Percentiles rank a stretch among this genome's conserved stretches.
Evolutionary conservation across 2,329 filamentous ascomycete genomes (phyloP).

Genomic region (Pseudovirgaria hyperparasitica): DNA sequence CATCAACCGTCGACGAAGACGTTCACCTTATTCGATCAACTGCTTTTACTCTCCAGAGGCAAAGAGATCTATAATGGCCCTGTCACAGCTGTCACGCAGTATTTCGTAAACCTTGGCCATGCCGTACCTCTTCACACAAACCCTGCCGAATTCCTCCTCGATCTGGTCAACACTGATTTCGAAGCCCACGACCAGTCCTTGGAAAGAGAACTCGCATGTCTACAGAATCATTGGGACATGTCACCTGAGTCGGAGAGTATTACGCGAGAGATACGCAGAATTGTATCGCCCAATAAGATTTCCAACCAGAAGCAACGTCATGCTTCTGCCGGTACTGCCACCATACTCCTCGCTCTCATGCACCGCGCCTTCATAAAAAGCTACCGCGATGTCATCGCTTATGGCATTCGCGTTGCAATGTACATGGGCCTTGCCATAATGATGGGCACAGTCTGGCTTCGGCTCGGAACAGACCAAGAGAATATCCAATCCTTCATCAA

Average conservation of each 20-base stretch:
- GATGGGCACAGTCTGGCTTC: slow-evolving; percentile 81
- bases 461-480: slow-evolving; percentile 52
- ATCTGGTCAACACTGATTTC: slow-evolving; percentile 70
- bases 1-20: slow-evolving; percentile 75
- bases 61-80: slow-evolving; percentile 62
- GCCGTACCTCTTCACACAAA: slow-evolving; percentile 59
- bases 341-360: slow-evolving; percentile 51
- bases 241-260: slow-evolving; percentile 28
- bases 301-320: not conserved
- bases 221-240: slow-evolving; percentile 43
- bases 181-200: slow-evolving; percentile 12
- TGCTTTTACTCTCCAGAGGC: slow-evolving; percentile 60
- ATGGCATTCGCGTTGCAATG: slow-evolving; percentile 73
- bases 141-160: slow-evolving; percentile 68
- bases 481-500: slow-evolving; percentile 76
- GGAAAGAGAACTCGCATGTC: slow-evolving; percentile 33
- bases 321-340: slow-evolving; percentile 30
- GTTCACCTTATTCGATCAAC: slow-evolving; percentile 68
- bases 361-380: slow-evolving; percentile 74
- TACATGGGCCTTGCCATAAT: slow-evolving; percentile 69
- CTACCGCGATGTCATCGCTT: slow-evolving; percentile 72
- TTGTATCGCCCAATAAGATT: slow-evolving; percentile 5
- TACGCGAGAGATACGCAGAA: no score
- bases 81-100: slow-evolving; percentile 41
- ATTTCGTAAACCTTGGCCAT: slow-evolving; percentile 50